Percentiles rank a stretch among this genome's conserved stretches.
Conservation (phyloP, 139 green algal species). For the Micractinium sp. region DNA sequence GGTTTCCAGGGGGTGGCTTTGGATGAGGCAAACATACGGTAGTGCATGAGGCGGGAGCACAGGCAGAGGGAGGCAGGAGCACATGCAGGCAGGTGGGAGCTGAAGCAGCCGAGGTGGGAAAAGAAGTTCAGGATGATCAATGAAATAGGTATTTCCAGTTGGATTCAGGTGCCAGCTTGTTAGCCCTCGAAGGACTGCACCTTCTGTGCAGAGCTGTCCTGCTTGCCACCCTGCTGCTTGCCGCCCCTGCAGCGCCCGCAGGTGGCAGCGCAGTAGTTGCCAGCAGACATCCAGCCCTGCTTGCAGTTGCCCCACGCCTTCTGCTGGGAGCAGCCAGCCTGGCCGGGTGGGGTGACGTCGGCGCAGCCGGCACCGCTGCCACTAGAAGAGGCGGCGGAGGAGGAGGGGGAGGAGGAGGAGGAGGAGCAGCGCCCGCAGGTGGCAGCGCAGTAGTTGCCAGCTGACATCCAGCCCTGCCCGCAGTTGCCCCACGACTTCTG, state of each 20-base stretch:
- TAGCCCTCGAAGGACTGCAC: too few relatives aligned
- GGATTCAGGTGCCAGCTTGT: conserved; percentile 43
- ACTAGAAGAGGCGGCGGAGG: not conserved
- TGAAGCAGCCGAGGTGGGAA: too few relatives aligned
- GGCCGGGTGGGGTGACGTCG: conserved; percentile 14
- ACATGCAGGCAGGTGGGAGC: too few relatives aligned
- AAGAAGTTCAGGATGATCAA: too few relatives aligned
- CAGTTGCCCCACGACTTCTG: conserved; percentile 56
- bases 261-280: conserved; percentile 42
- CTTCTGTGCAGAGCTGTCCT: too few relatives aligned
- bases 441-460: conserved; percentile 32
- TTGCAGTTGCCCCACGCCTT: conserved; percentile 50
- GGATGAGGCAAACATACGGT: too few relatives aligned
- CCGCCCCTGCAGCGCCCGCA: conserved; percentile 24
- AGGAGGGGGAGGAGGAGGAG: not conserved
- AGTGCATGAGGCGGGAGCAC: too few relatives aligned
- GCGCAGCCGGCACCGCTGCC: too few relatives aligned
- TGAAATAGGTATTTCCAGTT: too few relatives aligned
- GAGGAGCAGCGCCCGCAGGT: conserved; percentile 40
- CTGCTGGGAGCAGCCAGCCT: conserved; percentile 45
- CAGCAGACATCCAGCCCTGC: conserved; percentile 31
- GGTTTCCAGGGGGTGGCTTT: too few relatives aligned
- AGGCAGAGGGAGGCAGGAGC: too few relatives aligned
- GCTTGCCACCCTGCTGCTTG: too few relatives aligned
- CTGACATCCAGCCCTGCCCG: conserved; percentile 32